Evolutionary conservation across 768 basidiomycete genomes (phyloP).

Genomic region (Amyloporia xantha): DNA sequence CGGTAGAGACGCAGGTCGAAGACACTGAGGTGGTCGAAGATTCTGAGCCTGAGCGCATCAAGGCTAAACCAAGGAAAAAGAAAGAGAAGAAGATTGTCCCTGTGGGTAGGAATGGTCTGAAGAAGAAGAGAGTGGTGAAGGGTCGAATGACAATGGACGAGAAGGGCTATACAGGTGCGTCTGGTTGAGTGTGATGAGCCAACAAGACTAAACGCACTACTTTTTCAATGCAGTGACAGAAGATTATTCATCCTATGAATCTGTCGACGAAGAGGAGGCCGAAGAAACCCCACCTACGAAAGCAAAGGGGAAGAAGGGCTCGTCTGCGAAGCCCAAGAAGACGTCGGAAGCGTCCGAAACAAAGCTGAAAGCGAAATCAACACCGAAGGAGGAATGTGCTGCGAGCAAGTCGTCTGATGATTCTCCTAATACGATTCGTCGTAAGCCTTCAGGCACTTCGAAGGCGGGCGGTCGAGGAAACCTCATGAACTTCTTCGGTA

Average conservation of each 20-base stretch:
- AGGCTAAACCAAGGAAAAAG: conserved; percentile 27
- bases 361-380: conserved; percentile 8
- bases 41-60: conserved; percentile 17
- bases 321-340: conserved; percentile 22
- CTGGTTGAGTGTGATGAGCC: background rate
- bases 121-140: conserved; percentile 62
- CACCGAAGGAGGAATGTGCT: conserved; percentile 5
- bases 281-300: conserved; percentile 7
- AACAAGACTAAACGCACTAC: no score
- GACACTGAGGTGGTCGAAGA: conserved; percentile 24
- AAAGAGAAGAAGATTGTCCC: conserved; percentile 59
- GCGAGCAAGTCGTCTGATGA: conserved; percentile 9
- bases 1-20: conserved; percentile 21
- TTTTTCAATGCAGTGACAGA: conserved; percentile 46
- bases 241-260: conserved; percentile 79
- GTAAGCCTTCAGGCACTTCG: conserved; percentile 11
- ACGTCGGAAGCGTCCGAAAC: conserved; percentile 11
- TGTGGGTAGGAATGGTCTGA: conserved; percentile 70
- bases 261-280: conserved; percentile 55
- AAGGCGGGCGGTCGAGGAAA: conserved; percentile 15
- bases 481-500: conserved; percentile 21
- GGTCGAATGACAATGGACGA: conserved; percentile 48
- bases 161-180: conserved; percentile 69
- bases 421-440: conserved; percentile 1
- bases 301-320: conserved; percentile 13